Evolutionary conservation across 257 asterid species (phyloP).

Genomic region (Rhazya stricta): DNA sequence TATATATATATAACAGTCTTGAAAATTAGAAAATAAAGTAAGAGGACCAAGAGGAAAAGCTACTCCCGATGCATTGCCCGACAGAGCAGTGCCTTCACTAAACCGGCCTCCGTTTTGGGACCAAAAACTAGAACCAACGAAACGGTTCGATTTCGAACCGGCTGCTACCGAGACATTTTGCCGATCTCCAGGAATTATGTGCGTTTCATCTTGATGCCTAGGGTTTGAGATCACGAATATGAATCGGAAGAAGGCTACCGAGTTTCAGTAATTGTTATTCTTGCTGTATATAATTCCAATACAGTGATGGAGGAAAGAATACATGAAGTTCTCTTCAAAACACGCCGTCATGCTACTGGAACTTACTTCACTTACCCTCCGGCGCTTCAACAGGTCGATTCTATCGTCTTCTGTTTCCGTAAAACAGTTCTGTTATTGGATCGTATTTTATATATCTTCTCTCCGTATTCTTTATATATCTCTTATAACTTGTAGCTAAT

Average conservation of each 20-base stretch:
- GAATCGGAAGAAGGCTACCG: neutral
- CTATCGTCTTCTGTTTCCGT: conserved; percentile 4
- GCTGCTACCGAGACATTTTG: neutral
- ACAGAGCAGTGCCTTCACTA: neutral
- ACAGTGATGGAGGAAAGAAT: conserved; percentile 41
- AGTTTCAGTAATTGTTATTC: conserved; percentile 15
- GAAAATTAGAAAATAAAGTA: no score
- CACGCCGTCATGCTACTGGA: conserved; percentile 74
- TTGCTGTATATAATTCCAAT: conserved; percentile 10
- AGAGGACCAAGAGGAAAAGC: no score
- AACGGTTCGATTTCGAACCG: conserved; percentile 13
- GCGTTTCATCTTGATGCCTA: neutral
- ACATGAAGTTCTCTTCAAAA: conserved; percentile 51
- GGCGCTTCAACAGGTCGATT: conserved; percentile 45
- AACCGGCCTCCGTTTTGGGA: neutral
- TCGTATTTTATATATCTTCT: neutral
- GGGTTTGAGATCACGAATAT: conserved; percentile 36
- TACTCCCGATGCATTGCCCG: neutral
- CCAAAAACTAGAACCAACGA: neutral
- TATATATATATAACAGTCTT: no score
- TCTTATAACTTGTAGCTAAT: conserved; percentile 6
- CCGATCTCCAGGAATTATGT: neutral
- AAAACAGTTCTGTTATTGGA: conserved; percentile 1
- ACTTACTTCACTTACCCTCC: conserved; percentile 83
- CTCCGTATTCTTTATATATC: neutral